phyloP scores from a whole-genome alignment of 148 eudicot species.

The Fagopyrum homotropicum region DNA sequence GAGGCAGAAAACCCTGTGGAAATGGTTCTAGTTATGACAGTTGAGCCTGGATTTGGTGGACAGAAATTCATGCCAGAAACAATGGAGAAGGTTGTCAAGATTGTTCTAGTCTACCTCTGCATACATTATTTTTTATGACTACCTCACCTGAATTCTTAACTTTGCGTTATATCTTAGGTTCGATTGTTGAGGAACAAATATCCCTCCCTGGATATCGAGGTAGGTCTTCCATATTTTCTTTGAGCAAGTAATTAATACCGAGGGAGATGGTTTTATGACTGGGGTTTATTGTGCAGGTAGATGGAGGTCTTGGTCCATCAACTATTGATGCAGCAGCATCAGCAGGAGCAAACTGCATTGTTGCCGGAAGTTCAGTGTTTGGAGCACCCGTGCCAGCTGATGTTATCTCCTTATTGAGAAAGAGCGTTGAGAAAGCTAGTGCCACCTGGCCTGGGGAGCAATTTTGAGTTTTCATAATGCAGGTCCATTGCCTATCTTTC shows the following conservation, averaged over 20 bases:
- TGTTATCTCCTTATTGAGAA: conserved; percentile 69
- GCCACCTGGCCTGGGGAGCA: background rate
- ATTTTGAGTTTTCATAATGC: background rate
- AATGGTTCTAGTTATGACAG: conserved; percentile 96
- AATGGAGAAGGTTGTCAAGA: conserved; percentile 77
- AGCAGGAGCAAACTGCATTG: conserved; percentile 96
- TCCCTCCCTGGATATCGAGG: conserved; percentile 93
- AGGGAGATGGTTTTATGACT: background rate
- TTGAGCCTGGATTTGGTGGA: conserved; percentile 98
- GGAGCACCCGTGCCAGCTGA: conserved; percentile 83
- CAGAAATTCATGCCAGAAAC: conserved; percentile 96
- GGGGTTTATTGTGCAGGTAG: conserved; percentile 46
- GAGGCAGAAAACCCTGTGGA: conserved; percentile 82
- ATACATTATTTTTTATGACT: background rate
- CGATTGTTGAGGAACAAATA: conserved; percentile 64
- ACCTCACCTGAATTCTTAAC: background rate
- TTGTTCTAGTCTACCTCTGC: background rate
- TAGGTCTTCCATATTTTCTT: conserved; percentile 15
- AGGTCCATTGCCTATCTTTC: background rate
- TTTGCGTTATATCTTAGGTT: conserved; percentile 33
- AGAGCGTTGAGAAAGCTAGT: conserved; percentile 46
- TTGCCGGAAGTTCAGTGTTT: conserved; percentile 93
- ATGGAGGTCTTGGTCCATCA: conserved; percentile 92
- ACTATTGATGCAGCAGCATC: conserved; percentile 74
- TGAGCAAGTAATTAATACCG: background rate